phyloP scores from a whole-genome alignment of 2,329 filamentous ascomycete species.

The Trichoderma koningii region DNA sequence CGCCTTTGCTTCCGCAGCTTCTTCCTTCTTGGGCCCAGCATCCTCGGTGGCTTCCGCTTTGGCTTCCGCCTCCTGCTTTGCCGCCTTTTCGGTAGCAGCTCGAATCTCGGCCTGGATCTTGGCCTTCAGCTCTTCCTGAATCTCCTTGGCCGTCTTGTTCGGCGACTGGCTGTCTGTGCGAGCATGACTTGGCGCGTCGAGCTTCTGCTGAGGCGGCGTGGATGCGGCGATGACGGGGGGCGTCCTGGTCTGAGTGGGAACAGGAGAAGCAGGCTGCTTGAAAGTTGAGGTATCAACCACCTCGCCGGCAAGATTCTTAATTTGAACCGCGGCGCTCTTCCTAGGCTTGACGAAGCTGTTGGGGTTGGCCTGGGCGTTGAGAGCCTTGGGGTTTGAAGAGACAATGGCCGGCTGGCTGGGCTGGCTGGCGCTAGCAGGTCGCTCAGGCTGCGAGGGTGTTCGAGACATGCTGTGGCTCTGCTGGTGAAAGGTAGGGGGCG shows the following conservation, averaged over 20 bases:
- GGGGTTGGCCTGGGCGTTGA: constrained; percentile 60
- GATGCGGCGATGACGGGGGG: constrained; percentile 72
- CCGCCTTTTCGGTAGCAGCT: background rate
- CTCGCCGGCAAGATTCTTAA: constrained; percentile 82
- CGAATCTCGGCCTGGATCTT: constrained; percentile 53
- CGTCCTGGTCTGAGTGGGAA: constrained; percentile 60
- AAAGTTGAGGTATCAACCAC: constrained; percentile 68
- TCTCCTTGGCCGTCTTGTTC: constrained; percentile 76
- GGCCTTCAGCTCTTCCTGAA: constrained; percentile 78
- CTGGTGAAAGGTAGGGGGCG: constrained; percentile 44
- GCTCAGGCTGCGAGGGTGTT: constrained; percentile 75
- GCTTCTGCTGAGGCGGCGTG: constrained; percentile 79
- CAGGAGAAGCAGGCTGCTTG: constrained; percentile 60
- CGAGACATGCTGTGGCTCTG: constrained; percentile 77
- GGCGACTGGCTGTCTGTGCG: constrained; percentile 70
- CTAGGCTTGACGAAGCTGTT: constrained; percentile 54
- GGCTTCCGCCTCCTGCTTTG: background rate
- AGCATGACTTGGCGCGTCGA: constrained; percentile 66
- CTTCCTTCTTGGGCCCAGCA: constrained; percentile 36
- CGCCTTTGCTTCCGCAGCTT: constrained; percentile 30
- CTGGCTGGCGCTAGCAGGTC: constrained; percentile 67
- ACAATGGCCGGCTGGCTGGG: constrained; percentile 59
- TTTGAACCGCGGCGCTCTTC: constrained; percentile 76
- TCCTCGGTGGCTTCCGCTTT: constrained; percentile 56
- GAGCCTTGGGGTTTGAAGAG: constrained; percentile 64